phyloP scores from a whole-genome alignment of 202 grass and related monocot species.

The Brachypodium distachyon region DNA sequence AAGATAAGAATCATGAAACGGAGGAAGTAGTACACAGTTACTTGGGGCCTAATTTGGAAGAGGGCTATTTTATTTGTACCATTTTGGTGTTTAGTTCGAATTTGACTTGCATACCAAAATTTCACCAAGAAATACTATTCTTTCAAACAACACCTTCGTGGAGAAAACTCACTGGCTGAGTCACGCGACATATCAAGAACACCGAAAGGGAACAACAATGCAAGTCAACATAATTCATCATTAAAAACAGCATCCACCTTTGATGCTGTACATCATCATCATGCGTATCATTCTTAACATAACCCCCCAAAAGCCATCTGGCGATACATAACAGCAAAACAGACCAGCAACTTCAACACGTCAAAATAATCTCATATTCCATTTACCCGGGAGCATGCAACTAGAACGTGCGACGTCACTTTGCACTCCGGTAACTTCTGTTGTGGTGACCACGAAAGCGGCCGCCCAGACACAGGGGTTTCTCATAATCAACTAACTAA shows the following conservation, averaged over 20 bases:
- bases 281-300: constrained; percentile 26
- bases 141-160: too few relatives aligned
- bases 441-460: neutral
- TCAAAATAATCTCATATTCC: constrained; percentile 23
- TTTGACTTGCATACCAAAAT: too few relatives aligned
- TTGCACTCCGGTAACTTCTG: constrained; percentile 22
- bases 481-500: constrained; percentile 29
- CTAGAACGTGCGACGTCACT: constrained; percentile 6
- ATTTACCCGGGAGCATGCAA: constrained; percentile 10
- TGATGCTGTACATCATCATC: constrained; percentile 34
- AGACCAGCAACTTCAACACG: constrained; percentile 12
- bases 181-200: neutral
- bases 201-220: neutral
- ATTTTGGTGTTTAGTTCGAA: too few relatives aligned
- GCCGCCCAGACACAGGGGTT: neutral
- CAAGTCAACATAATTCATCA: neutral
- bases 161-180: neutral
- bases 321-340: constrained; percentile 19
- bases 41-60: too few relatives aligned
- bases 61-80: too few relatives aligned
- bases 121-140: too few relatives aligned
- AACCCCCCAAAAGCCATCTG: neutral
- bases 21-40: too few relatives aligned
- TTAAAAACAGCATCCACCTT: constrained; percentile 31
- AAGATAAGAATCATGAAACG: too few relatives aligned